These are phyloP conservation scores for Mallotus nudiflorus DNA, from an alignment of 345 rosid species.

Conservation along the genomic window DNA sequence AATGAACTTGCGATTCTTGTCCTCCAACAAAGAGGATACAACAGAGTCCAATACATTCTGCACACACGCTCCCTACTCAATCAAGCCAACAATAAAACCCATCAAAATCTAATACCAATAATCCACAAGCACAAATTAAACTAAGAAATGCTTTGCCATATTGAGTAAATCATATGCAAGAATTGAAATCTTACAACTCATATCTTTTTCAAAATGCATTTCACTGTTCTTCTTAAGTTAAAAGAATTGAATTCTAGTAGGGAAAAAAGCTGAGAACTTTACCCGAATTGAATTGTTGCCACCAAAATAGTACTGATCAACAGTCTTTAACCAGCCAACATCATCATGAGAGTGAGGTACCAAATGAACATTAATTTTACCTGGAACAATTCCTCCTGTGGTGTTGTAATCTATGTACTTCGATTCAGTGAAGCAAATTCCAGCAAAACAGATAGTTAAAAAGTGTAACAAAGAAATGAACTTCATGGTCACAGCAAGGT, in stretches of 20 bases:
- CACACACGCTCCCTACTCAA: conserved; percentile 76
- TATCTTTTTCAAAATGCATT: no score
- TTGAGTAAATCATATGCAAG: no score
- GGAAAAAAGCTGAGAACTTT: not conserved
- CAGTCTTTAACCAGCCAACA: conserved; percentile 97
- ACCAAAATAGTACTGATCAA: conserved; percentile 91
- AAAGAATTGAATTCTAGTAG: no score
- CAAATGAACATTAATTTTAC: conserved; percentile 87
- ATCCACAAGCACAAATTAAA: conserved; percentile 5
- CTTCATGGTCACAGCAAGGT: conserved; percentile 18
- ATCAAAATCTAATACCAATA: conserved; percentile 7
- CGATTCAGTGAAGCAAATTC: conserved; percentile 32
- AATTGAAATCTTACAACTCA: no score
- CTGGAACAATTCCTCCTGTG: conserved; percentile 49
- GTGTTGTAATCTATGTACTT: conserved; percentile 72
- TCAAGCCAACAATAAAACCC: conserved; percentile 17
- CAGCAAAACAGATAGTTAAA: conserved; percentile 20
- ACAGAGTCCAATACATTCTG: conserved; percentile 93
- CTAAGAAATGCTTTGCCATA: not conserved
- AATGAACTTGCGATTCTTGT: conserved; percentile 83
- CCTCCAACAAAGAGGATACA: conserved; percentile 73
- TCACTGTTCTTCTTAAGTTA: no score
- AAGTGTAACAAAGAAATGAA: conserved; percentile 8
- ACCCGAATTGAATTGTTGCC: conserved; percentile 91
- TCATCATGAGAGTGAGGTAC: conserved; percentile 96